Base-by-base conservation (phyloP, 1,284 basidiomycete species). In the Cutaneotrichosporon dermatis region DNA sequence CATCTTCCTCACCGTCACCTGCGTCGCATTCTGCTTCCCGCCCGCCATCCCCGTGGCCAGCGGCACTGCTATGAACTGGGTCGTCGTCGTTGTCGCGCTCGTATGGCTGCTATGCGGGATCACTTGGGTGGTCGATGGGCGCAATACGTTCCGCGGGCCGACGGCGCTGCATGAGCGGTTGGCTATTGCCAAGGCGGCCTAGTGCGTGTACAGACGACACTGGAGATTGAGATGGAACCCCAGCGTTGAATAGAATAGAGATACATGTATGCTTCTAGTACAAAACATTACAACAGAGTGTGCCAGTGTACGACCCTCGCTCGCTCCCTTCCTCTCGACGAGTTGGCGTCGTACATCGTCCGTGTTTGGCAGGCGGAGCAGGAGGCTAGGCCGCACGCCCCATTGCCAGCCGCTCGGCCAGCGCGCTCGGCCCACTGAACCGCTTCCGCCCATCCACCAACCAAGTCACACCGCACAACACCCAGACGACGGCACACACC, bases 21-120 rank as follows among this genome's bases (percentile, higher is more conserved):
- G 74, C 11, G 73, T 81, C 39, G 79, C 81, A 69, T 82, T 82
- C 77, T 61, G 80, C 33, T 81, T 82, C 75, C 81, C 81, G 1
- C 79, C 80, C 6, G 74, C 69, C 12, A 56, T 79, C 0, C 79
- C 79, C 9, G 75, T 78, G 3, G 69, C 65, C 8, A 70, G 65
- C 5, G 74, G 71, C 3, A 63, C 63, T 3, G 74, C 68, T 54
- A 81, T 81, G 80, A 81, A 81, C 68, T 81, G 79, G 62, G 73
- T 72, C 6, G 58, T 77, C 11, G 79, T 76, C 9, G 74, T 75
- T 4, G 61, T 73, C 40, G 70, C 60, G 11, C 54, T 75, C 59
- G 67, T 75, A 54, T 60, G 65, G 53, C 64, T 76, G 55, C 63
- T 79, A 35, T 70, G 69, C 4, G 59, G 59, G 16, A 57, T 68